Evolutionary conservation across 805 yeast genomes (phyloP), one percentile per base, ranked within the genome.

Genomic region (Zygoascus bituminiphila): DNA sequence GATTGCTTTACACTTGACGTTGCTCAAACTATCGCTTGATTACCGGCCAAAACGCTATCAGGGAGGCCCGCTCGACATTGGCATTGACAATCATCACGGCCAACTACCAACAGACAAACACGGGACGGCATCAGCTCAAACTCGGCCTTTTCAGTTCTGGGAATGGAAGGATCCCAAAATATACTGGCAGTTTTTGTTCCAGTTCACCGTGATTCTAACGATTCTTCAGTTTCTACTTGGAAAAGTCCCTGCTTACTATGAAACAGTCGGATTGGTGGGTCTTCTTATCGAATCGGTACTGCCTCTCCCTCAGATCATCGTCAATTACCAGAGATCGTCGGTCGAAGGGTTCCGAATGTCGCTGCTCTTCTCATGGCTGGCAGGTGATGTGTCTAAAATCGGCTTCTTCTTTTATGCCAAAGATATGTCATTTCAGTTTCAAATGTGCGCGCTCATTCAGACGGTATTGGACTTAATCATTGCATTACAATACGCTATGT

Each of bases 321-420:
- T 55, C 88, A 96, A 17, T 68, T 86, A 52, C 91, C 93, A 14
- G 88, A 86, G 67, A 79, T 78, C 79, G 56, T 77, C 87, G 0
- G 79, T 84, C 6, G 82, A 82, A 54, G 91, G 93, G 51, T 88
- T 88, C 68, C 82, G 88, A 58, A 70, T 81, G 45, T 77, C 91
- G 23, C 68, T 88, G 29, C 62, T 88, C 33, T 66, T 88, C 17
- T 82, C 89, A 58, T 88, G 97, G 97, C 69, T 88, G 4, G 82
- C 91, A 51, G 96, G 96, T 49, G 97, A 88, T 66, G 69, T 82
- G 37, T 75, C 87, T 35, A 89, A 89, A 62, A 29, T 59, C 10
- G 39, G 49, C 5, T 59, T 45, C 45, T 54, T 59, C 33, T 7
- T 49, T 10, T 31, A 43, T 7, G 42, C 51, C 10, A 38, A 29